Percentiles rank a stretch among this genome's conserved stretches.
These are phyloP conservation scores for Hanseniaspora meyeri DNA, from an alignment of 805 yeast species.

Conservation along the genomic window DNA sequence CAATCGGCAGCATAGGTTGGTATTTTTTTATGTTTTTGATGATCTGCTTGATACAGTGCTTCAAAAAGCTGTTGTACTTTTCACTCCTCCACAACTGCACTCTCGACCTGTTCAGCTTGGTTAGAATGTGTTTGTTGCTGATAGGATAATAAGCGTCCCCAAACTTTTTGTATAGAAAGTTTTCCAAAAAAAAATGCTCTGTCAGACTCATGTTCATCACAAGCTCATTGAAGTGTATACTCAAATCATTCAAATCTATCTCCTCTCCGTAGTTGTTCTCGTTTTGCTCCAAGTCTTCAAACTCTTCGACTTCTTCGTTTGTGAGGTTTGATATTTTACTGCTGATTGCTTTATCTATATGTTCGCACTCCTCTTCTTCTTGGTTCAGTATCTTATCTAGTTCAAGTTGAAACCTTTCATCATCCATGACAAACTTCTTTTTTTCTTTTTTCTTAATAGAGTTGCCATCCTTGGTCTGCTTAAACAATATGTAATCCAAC, in stretches of 20 bases:
- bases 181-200: conserved; percentile 18
- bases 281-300: conserved; percentile 45
- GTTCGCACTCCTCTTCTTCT: neutral
- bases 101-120: conserved; percentile 39
- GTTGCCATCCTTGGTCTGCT: conserved; percentile 10
- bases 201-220: conserved; percentile 14
- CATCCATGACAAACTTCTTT: conserved; percentile 11
- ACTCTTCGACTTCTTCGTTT: conserved; percentile 42
- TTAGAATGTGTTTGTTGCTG: conserved; percentile 36
- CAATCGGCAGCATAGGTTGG: conserved; percentile 6
- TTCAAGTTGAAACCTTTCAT: conserved; percentile 21
- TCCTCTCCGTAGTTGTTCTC: conserved; percentile 29
- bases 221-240: conserved; percentile 31
- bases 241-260: conserved; percentile 42
- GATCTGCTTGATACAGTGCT: conserved; percentile 24
- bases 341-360: neutral
- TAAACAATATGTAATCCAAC: neutral
- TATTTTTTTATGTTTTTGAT: neutral
- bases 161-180: conserved; percentile 22
- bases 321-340: conserved; percentile 14
- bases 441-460: neutral
- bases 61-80: conserved; percentile 33
- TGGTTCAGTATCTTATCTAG: conserved; percentile 14
- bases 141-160: conserved; percentile 18
- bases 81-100: conserved; percentile 35